phyloP scores from a whole-genome alignment of 2,329 filamentous ascomycete genomes.

The Cordyceps tenuipes region DNA sequence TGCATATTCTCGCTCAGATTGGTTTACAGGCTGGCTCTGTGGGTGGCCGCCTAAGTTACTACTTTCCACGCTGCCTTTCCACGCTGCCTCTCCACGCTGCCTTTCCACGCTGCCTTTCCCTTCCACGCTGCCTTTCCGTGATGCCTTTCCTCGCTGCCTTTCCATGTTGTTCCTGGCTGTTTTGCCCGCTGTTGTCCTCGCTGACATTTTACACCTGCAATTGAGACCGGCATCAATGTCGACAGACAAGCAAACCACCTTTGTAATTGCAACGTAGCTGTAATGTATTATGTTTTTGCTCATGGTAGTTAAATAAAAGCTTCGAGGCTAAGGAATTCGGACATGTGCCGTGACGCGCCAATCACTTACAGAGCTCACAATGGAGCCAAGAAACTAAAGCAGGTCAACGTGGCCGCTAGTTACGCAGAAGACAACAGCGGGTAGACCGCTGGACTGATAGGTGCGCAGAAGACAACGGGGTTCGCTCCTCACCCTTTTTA shows the following conservation, averaged over 20 bases:
- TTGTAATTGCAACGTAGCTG: not conserved
- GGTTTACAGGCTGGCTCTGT: not conserved
- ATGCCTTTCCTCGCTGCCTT: not conserved
- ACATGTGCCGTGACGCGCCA: not conserved
- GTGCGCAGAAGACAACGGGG: too few relatives aligned
- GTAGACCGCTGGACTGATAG: too few relatives aligned
- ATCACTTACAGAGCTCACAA: not conserved
- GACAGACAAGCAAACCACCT: not conserved
- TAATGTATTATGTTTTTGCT: not conserved
- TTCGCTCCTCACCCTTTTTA: not conserved
- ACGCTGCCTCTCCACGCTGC: not conserved
- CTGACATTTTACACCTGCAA: not conserved
- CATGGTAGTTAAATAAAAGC: not conserved
- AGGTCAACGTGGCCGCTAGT: not conserved
- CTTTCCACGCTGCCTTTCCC: not conserved
- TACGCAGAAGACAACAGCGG: too few relatives aligned
- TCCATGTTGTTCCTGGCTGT: not conserved
- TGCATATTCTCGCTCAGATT: not conserved
- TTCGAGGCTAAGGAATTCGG: not conserved
- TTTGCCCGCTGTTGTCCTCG: not conserved
- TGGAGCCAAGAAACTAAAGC: not conserved
- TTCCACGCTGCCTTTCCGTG: not conserved
- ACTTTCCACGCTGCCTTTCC: not conserved
- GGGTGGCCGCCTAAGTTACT: not conserved
- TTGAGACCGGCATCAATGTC: not conserved